Base-by-base conservation (phyloP, 805 yeast species). In the Grigorovia transvaalensis region DNA sequence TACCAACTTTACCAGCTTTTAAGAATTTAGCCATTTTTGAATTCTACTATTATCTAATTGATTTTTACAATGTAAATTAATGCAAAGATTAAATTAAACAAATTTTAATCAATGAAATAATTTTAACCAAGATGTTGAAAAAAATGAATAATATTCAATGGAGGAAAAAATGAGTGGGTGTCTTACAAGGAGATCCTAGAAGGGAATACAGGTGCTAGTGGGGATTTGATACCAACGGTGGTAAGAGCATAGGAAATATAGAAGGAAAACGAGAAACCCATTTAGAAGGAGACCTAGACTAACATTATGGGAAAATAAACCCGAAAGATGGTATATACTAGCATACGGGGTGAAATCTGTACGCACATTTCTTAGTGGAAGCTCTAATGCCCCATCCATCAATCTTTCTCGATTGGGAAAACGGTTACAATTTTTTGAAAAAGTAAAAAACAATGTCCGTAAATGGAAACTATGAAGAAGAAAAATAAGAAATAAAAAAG, bases 1-100 rank as follows among this genome's bases (percentile, higher is more conserved):
- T 68, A 68, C 71, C 97, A 85, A 91, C 98, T 86, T 86, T 89
- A 84, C 97, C 97, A 76, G 98, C 87, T 82, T 91, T 93, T 80
- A 93, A 84, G 85, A 93, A 91, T 80, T 93, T 93, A 81, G 96
- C 96, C 96, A 89, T 90, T 78, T 71, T 69, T 77, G 17, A 70
- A 67, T 54, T 59, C 62, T 59, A 61, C 62, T 56, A 59, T 55
- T 61, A 50, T 61, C 47, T 45, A 51, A 29, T 47, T 33, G 42
- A 12, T 7, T 38, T 59, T 57, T 51, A 55, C 47, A 51, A 49
- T 50, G 17, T 45, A 12, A n/a, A 33, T 30, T 20, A 38, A 38
- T 18, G n/a, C 38, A 19, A 38, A 47, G 48, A 29, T 15, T 20
- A 38, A 29, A 20, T 46, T 13, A 46, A 23, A 27, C 27, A 33